Conservation (phyloP, 495 filamentous ascomycete genomes). For the Annulohypoxylon stygium region DNA sequence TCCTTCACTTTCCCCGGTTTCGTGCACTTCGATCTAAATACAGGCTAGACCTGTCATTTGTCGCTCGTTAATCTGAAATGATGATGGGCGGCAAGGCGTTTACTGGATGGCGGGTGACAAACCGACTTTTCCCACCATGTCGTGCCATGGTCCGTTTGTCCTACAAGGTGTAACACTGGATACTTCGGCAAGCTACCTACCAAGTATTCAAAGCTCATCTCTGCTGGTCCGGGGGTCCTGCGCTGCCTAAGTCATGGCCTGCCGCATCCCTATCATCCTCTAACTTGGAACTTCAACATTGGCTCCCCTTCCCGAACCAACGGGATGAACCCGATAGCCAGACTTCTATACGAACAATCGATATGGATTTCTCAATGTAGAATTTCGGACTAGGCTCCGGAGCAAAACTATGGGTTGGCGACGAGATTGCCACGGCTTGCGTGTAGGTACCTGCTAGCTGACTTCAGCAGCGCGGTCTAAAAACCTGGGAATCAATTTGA, state of each 20-base stretch:
- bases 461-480: not conserved
- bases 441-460: not conserved
- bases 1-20: not conserved
- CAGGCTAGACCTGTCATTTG: slow-evolving; percentile 26
- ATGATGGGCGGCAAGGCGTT: slow-evolving; percentile 22
- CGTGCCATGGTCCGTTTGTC: slow-evolving; percentile 36
- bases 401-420: not conserved
- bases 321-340: slow-evolving; percentile 19
- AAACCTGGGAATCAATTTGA: not conserved
- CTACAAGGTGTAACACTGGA: slow-evolving; percentile 19
- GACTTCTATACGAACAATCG: slow-evolving; percentile 1
- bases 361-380: slow-evolving; percentile 20
- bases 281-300: slow-evolving; percentile 4
- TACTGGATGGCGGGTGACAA: slow-evolving; percentile 36
- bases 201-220: not conserved
- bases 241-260: slow-evolving; percentile 6
- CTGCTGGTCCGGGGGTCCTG: slow-evolving; percentile 3
- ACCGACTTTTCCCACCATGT: slow-evolving; percentile 20
- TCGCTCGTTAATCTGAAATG: slow-evolving; percentile 22
- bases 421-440: too few species aligned
- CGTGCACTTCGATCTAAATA: slow-evolving; percentile 23
- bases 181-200: slow-evolving; percentile 6
- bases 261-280: slow-evolving; percentile 1
- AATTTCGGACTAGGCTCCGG: slow-evolving; percentile 5
- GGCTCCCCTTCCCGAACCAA: slow-evolving; percentile 20